phyloP scores from a whole-genome alignment of 129 eudicot species.

The Heracleum sosnowskyi region DNA sequence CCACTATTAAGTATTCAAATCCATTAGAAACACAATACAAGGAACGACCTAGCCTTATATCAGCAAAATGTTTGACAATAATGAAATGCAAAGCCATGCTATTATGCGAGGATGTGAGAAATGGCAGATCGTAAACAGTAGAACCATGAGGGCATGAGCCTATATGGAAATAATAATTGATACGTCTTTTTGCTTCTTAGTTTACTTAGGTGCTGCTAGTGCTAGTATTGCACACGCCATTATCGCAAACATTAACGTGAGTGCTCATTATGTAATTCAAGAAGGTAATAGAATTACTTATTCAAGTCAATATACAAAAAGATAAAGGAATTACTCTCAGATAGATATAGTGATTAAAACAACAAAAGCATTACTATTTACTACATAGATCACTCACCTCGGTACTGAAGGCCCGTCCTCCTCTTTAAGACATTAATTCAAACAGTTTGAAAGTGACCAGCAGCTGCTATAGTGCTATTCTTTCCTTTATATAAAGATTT shows the following conservation, averaged over 20 bases:
- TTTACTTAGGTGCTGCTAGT: background rate
- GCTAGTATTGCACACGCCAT: background rate
- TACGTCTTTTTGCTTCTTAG: background rate
- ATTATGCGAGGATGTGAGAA: background rate
- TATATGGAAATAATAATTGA: background rate
- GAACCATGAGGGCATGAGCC: background rate
- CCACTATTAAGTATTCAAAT: background rate
- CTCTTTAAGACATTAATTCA: too few species aligned
- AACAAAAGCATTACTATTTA: background rate
- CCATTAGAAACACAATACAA: background rate
- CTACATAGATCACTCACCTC: too few species aligned
- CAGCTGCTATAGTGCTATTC: too few species aligned
- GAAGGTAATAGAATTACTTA: background rate
- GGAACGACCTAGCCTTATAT: background rate
- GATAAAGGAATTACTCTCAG: too few species aligned
- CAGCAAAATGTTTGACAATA: background rate
- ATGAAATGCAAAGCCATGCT: background rate
- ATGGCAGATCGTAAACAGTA: background rate
- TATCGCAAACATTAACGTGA: background rate
- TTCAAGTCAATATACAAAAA: background rate
- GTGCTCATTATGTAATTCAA: background rate
- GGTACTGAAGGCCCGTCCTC: too few species aligned
- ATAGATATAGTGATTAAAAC: background rate
- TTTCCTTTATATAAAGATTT: too few species aligned
- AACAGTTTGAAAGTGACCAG: too few species aligned